Evolutionary conservation across 1,139 yeast genomes (phyloP).

Genomic region (Yamadazyma blattariae): DNA sequence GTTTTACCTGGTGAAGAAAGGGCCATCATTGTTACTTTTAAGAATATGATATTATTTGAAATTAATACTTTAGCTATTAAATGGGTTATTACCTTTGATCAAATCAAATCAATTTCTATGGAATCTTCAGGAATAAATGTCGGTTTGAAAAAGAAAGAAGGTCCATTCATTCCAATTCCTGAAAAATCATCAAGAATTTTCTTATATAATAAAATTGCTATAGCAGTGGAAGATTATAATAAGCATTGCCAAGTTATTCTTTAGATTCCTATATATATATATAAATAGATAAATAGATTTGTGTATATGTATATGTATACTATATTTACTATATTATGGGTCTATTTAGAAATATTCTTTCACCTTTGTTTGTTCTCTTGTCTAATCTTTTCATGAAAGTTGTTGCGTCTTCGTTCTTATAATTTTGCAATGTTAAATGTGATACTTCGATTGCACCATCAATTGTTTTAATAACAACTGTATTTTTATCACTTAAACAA

Average conservation of each 20-base stretch:
- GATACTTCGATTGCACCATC: conserved; percentile 40
- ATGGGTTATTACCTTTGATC: conserved; percentile 66
- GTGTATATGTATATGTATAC: conserved; percentile 1
- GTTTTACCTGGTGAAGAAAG: conserved; percentile 77
- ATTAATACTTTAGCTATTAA: conserved; percentile 57
- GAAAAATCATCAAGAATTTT: conserved; percentile 63
- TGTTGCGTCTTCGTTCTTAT: conserved; percentile 40
- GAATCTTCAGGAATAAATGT: conserved; percentile 80
- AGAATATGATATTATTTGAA: conserved; percentile 65
- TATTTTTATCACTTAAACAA: conserved; percentile 16
- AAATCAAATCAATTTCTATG: conserved; percentile 65
- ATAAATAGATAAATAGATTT: not conserved
- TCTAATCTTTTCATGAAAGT: conserved; percentile 39
- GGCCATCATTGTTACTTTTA: conserved; percentile 74
- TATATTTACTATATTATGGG: no score
- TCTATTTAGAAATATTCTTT: conserved; percentile 6
- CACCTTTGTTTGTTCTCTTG: conserved; percentile 41
- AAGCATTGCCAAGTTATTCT: conserved; percentile 48
- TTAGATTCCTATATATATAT: conserved; percentile 13
- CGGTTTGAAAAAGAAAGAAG: conserved; percentile 57
- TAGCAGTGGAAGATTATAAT: conserved; percentile 81
- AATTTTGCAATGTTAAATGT: conserved; percentile 54
- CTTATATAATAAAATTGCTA: conserved; percentile 69
- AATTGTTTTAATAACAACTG: conserved; percentile 37
- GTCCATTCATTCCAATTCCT: conserved; percentile 77